A percentile compares a stretch with the other conserved stretches of the same genome.
Conservation (phyloP, 345 rosid species). For the Brassica carinata region DNA sequence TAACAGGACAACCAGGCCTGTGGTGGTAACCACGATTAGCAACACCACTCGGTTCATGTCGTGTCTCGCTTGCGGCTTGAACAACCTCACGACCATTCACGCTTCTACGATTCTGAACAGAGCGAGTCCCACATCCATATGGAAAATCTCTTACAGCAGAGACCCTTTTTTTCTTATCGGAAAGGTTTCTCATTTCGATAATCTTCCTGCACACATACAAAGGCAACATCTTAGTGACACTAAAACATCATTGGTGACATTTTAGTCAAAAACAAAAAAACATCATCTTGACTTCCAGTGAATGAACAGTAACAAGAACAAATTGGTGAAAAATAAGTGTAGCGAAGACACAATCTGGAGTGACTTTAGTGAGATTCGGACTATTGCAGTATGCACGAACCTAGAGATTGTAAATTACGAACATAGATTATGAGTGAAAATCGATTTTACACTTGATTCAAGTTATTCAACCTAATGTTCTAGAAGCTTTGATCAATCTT, state of each 20-base stretch:
- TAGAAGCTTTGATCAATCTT: background rate
- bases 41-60: background rate
- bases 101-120: background rate
- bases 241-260: too few relatives aligned
- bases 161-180: background rate
- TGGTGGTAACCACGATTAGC: background rate
- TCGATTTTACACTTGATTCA: background rate
- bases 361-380: background rate
- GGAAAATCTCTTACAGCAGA: background rate
- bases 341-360: background rate
- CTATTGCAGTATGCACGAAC: background rate
- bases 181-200: background rate
- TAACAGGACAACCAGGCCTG: background rate
- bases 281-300: background rate
- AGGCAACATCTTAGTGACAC: background rate
- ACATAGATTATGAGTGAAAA: background rate
- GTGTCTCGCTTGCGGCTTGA: background rate
- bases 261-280: too few relatives aligned
- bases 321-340: background rate
- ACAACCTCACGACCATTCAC: background rate
- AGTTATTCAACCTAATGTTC: background rate
- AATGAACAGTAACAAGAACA: background rate
- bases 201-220: conserved; percentile 10
- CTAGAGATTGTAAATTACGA: background rate
- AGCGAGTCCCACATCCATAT: background rate